Conservation (phyloP, 345 rosid genomes). For the Brassica juncea region DNA sequence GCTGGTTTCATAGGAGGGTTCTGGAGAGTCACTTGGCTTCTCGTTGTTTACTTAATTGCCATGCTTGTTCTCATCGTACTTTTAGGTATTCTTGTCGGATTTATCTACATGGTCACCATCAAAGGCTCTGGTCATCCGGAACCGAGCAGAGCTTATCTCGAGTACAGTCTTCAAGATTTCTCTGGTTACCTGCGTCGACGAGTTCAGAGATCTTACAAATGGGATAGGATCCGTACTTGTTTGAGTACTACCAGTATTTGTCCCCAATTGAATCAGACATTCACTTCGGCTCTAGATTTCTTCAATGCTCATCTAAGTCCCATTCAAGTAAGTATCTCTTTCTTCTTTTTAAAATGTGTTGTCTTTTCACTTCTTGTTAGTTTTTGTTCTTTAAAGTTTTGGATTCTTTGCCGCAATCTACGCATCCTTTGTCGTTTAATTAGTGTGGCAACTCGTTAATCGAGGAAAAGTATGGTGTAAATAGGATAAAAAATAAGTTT, state of each 20-base stretch:
- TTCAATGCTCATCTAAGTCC: slow-evolving; percentile 77
- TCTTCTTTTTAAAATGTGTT: background rate
- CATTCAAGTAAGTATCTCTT: slow-evolving; percentile 55
- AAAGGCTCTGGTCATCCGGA: slow-evolving; percentile 77
- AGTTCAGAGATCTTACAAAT: slow-evolving; percentile 70
- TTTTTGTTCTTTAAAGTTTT: background rate
- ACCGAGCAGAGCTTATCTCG: slow-evolving; percentile 77
- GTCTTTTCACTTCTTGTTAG: background rate
- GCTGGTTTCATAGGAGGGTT: slow-evolving; percentile 84
- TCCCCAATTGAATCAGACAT: slow-evolving; percentile 74
- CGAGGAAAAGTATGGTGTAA: slow-evolving; percentile 12
- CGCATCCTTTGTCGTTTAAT: background rate
- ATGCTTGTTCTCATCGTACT: slow-evolving; percentile 78
- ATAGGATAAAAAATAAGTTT: background rate
- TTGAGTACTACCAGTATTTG: slow-evolving; percentile 67
- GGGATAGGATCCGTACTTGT: slow-evolving; percentile 77
- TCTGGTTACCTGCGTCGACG: slow-evolving; percentile 75
- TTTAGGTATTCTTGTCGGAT: slow-evolving; percentile 63
- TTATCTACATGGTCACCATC: slow-evolving; percentile 72
- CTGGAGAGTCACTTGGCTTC: slow-evolving; percentile 86
- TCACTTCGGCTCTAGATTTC: slow-evolving; percentile 81
- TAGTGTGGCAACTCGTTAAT: background rate
- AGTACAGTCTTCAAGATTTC: slow-evolving; percentile 73
- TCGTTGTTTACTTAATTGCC: slow-evolving; percentile 62
- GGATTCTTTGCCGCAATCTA: slow-evolving; percentile 3